These are phyloP conservation scores for Tulasnella sp. DNA, from an alignment of 768 basidiomycete species.

Conservation along the genomic window DNA sequence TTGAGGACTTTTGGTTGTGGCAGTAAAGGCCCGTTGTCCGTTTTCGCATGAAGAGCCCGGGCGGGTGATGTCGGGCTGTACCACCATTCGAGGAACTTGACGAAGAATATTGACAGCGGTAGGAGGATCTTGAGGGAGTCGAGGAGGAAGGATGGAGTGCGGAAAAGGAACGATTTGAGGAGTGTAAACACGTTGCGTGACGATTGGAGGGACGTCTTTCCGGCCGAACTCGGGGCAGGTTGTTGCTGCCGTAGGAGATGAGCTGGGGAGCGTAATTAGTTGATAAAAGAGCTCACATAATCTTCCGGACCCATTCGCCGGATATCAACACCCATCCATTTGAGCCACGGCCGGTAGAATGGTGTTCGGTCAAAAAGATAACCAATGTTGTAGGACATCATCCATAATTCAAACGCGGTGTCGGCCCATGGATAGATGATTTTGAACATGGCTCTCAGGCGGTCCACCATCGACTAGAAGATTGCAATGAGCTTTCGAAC, in stretches of 20 bases:
- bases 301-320: slow-evolving; percentile 71
- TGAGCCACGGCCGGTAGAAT: slow-evolving; percentile 85
- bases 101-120: slow-evolving; percentile 83
- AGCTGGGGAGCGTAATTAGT: background rate
- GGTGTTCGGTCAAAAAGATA: slow-evolving; percentile 83
- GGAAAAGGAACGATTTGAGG: slow-evolving; percentile 31
- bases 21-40: slow-evolving; percentile 51
- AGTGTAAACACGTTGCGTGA: slow-evolving; percentile 6
- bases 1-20: slow-evolving; percentile 66
- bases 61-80: slow-evolving; percentile 89
- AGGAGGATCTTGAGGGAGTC: slow-evolving; percentile 71
- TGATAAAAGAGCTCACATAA: slow-evolving; percentile 40
- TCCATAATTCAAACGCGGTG: slow-evolving; percentile 63
- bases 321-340: slow-evolving; percentile 73
- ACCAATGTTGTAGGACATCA: slow-evolving; percentile 71
- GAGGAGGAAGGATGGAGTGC: slow-evolving; percentile 51
- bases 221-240: background rate
- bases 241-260: background rate
- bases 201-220: background rate
- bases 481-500: background rate
- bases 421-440: slow-evolving; percentile 73
- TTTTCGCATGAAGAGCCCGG: slow-evolving; percentile 45
- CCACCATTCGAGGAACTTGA: slow-evolving; percentile 99
- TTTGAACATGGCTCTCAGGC: slow-evolving; percentile 55
- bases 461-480: slow-evolving; percentile 19